Base-by-base conservation (phyloP, 169 alveolate species). In the Plasmodium malariae region DNA sequence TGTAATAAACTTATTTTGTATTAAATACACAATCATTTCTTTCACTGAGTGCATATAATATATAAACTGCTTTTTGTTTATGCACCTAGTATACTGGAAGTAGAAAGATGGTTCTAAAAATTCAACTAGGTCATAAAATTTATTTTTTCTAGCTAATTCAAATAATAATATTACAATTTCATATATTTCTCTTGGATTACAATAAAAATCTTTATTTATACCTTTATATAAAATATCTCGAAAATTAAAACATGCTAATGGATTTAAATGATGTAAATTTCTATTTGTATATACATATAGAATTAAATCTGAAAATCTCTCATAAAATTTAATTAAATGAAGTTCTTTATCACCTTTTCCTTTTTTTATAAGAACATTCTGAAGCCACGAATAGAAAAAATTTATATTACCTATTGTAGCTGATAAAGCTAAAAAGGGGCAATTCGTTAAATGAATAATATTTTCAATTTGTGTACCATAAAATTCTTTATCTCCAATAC, bases 401-500 rank as follows among this genome's bases (percentile, higher is more conserved):
- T 73, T 69, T 19, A 97, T 96, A 87, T 97, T 96, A 48, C 98
- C 97, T 37, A 97, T 96, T 12, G 99, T 97, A 28, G 99, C 99
- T 0, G 98, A 96, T 74, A 97, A 92, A 34, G 98, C 98, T 54
- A 97, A 87, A 95, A 96, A 97, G 32, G 98, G 98, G 59, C 98
- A 95, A n/a, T 97, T 97, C 45, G 93, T 92, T 69, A 97, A 93
- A 92, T 96, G 98, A 65, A 95, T 65, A 45, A 93, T 87, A 12
- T 97, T 92, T 73, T 93, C 97, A 74, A 85, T 45, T 70, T 69
- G 91, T 19, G 92, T 87, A 5, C 96, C 96, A 88, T 30, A 70
- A 30, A 88, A 93, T 30, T 93, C 96, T 43, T 83, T 90, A 30
- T 94, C 95, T 17, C 97, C 94, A 36, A 96, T 92, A 86, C 98